These are phyloP conservation scores for Bonia amplexicaulis DNA, from an alignment of 176 grass and related monocot genomes.

Conservation along the genomic window DNA sequence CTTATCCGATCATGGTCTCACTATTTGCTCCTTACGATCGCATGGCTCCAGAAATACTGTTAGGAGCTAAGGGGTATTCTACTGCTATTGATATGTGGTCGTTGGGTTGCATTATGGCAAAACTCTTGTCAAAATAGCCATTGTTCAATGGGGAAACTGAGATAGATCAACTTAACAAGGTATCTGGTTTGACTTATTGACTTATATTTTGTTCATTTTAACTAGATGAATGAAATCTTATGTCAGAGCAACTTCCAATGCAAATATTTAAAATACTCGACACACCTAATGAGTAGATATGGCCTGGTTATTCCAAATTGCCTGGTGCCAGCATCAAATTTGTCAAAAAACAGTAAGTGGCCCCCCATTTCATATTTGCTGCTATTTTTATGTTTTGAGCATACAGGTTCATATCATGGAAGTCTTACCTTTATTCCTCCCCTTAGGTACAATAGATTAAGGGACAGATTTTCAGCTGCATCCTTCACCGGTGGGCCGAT, in stretches of 20 bases:
- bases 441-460: slow-evolving; percentile 56
- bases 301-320: slow-evolving; percentile 81
- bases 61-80: slow-evolving; percentile 86
- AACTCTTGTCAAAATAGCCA: slow-evolving; percentile 76
- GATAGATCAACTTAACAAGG: slow-evolving; percentile 83
- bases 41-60: slow-evolving; percentile 82
- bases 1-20: slow-evolving; percentile 2
- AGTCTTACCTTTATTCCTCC: not conserved
- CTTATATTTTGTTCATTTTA: slow-evolving; percentile 11
- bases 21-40: not conserved
- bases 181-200: slow-evolving; percentile 13
- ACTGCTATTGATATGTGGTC: slow-evolving; percentile 99
- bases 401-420: not conserved
- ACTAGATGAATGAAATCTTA: slow-evolving; percentile 28
- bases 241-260: slow-evolving; percentile 13
- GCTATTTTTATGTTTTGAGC: slow-evolving; percentile 11
- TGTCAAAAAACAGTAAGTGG: slow-evolving; percentile 76
- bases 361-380: not conserved
- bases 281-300: slow-evolving; percentile 68
- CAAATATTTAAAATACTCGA: slow-evolving; percentile 84
- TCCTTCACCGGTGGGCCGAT: slow-evolving; percentile 63
- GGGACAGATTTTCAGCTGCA: slow-evolving; percentile 75
- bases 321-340: slow-evolving; percentile 57
- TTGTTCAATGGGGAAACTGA: slow-evolving; percentile 73
- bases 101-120: slow-evolving; percentile 93